phyloP scores from a whole-genome alignment of 306 rosid genomes.

The Medicago truncatula region DNA sequence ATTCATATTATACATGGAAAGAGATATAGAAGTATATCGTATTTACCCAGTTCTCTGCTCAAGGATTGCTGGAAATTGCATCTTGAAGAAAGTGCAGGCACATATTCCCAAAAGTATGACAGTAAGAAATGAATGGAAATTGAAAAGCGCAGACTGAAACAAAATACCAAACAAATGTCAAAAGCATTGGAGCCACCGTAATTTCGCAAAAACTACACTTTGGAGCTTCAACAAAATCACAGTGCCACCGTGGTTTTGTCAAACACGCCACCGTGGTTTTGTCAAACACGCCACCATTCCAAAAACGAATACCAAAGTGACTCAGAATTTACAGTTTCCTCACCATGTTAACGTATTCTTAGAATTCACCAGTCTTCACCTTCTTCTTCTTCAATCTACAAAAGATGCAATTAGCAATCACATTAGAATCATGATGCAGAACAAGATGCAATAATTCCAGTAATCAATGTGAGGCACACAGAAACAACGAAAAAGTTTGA shows the following conservation, averaged over 20 bases:
- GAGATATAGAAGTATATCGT: background rate
- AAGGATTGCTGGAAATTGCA: conserved; percentile 61
- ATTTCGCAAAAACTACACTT: background rate
- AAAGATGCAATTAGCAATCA: conserved; percentile 31
- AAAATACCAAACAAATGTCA: conserved; percentile 39
- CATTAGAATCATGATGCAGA: background rate
- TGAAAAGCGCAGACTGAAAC: conserved; percentile 61
- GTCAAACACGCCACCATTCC: background rate
- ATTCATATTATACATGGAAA: background rate
- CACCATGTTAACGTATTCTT: conserved; percentile 39
- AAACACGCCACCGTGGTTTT: background rate
- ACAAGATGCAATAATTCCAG: background rate
- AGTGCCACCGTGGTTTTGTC: background rate
- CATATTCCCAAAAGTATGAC: conserved; percentile 60
- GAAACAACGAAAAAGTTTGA: background rate
- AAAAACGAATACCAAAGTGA: background rate
- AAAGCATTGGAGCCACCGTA: background rate
- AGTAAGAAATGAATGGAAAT: conserved; percentile 59
- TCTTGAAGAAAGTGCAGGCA: conserved; percentile 58
- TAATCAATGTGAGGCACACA: background rate
- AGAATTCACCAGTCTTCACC: conserved; percentile 37
- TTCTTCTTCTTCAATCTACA: conserved; percentile 39
- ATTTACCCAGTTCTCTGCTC: conserved; percentile 59
- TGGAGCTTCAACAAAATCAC: background rate
- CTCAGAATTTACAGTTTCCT: conserved; percentile 1